Conservation (phyloP, 768 basidiomycete genomes). For the Podaxis sp. region DNA sequence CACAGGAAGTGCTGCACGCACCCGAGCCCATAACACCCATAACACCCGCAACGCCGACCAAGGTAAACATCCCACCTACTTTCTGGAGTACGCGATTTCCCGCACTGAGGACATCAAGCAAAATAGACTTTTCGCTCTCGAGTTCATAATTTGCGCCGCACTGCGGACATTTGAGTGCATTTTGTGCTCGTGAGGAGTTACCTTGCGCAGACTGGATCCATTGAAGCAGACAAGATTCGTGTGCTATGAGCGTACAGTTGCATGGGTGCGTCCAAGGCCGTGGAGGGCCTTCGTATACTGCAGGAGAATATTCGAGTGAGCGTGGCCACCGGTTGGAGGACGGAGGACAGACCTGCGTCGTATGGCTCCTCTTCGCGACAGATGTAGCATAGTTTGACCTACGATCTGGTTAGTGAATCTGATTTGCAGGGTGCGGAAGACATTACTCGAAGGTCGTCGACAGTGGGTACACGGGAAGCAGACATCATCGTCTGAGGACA, state of each 20-base stretch:
- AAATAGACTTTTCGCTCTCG: constrained; percentile 57
- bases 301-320: not conserved
- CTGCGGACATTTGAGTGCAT: constrained; percentile 80
- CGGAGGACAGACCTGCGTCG: constrained; percentile 37
- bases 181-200: constrained; percentile 48
- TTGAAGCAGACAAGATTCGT: constrained; percentile 73
- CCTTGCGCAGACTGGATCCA: constrained; percentile 77
- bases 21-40: constrained; percentile 60
- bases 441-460: constrained; percentile 30
- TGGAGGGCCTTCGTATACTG: constrained; percentile 47
- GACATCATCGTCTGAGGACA: constrained; percentile 10
- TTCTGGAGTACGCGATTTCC: constrained; percentile 50
- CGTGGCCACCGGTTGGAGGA: not conserved
- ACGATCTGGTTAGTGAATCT: not conserved
- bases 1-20: constrained; percentile 28
- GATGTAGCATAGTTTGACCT: constrained; percentile 80
- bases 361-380: constrained; percentile 70
- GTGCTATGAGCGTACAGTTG: constrained; percentile 76
- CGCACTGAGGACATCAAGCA: constrained; percentile 48
- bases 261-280: constrained; percentile 78
- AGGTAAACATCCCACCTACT: constrained; percentile 50
- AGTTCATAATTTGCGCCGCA: constrained; percentile 67
- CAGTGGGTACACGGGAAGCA: constrained; percentile 23
- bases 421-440: not conserved
- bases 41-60: constrained; percentile 47